A percentile compares a stretch with the other conserved stretches of the same genome.
Evolutionary conservation across 169 alveolate species (phyloP).

Genomic region (Plasmodium ovale): DNA sequence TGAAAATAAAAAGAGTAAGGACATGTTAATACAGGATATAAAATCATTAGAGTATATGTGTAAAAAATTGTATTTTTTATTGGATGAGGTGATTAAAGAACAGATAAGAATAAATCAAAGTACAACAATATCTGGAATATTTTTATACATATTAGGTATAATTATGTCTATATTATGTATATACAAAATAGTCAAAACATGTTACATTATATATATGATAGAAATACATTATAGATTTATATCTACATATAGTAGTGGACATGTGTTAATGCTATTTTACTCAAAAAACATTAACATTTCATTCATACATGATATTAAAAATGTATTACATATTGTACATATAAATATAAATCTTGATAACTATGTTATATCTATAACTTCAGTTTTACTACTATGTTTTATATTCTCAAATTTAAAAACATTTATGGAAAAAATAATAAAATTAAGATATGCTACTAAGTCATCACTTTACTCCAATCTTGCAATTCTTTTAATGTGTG

Average conservation of each 20-base stretch:
- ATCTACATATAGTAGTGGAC: conserved; percentile 53
- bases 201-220: conserved; percentile 64
- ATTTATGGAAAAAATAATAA: conserved; percentile 68
- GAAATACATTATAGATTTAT: conserved; percentile 47
- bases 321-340: conserved; percentile 49
- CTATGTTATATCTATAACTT: conserved; percentile 53
- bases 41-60: conserved; percentile 66
- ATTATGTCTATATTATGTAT: conserved; percentile 55
- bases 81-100: conserved; percentile 60
- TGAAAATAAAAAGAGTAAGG: conserved; percentile 35
- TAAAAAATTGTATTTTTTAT: conserved; percentile 46
- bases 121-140: conserved; percentile 39
- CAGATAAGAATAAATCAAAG: conserved; percentile 60
- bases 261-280: conserved; percentile 52
- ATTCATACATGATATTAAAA: conserved; percentile 45
- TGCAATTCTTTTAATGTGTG: conserved; percentile 61
- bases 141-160: conserved; percentile 46
- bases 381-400: conserved; percentile 42
- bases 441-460: conserved; percentile 40
- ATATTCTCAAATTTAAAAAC: conserved; percentile 62
- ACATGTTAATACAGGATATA: conserved; percentile 41
- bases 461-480: conserved; percentile 55
- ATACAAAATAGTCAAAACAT: conserved; percentile 50
- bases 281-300: conserved; percentile 54
- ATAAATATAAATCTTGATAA: conserved; percentile 52